Percentiles rank a stretch among this genome's conserved stretches.
Evolutionary conservation across 2,329 filamentous ascomycete genomes (phyloP).

Genomic region (Davidsoniella virescens): DNA sequence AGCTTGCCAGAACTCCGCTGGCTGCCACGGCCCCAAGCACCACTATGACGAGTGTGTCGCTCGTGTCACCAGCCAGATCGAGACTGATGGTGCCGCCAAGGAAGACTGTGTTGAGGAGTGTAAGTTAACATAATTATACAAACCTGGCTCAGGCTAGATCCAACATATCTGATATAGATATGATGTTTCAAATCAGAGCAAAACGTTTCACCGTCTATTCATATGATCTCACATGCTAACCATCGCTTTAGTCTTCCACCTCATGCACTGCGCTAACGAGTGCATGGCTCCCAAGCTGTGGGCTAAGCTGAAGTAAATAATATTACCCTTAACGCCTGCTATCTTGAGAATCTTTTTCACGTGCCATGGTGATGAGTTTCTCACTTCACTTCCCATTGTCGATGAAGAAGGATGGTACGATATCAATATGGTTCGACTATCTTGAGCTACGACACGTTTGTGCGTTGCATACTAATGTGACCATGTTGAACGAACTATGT

Average conservation of each 20-base stretch:
- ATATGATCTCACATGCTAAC: slow-evolving; percentile 6
- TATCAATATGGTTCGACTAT: not conserved
- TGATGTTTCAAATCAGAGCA: not conserved
- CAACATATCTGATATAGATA: not conserved
- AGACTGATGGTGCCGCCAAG: slow-evolving; percentile 54
- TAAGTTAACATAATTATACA: slow-evolving; percentile 35
- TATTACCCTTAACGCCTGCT: not conserved
- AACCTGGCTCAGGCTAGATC: not conserved
- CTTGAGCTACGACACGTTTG: not conserved
- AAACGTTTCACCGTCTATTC: not conserved
- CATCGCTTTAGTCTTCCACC: slow-evolving; percentile 69
- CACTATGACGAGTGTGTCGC: slow-evolving; percentile 97
- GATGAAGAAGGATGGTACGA: not conserved
- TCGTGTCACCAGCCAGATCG: slow-evolving; percentile 55
- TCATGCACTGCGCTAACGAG: slow-evolving; percentile 81
- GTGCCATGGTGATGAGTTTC: slow-evolving; percentile 6
- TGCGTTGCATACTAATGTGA: no score
- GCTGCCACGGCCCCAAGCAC: slow-evolving; percentile 82
- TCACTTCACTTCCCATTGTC: slow-evolving; percentile 5
- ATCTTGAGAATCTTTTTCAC: not conserved
- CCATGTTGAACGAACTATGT: not conserved
- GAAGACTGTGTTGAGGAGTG: slow-evolving; percentile 99
- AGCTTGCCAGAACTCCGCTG: slow-evolving; percentile 81
- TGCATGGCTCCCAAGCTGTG: slow-evolving; percentile 96
- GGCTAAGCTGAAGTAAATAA: slow-evolving; percentile 69